Evolutionary conservation across 2,329 filamentous ascomycete genomes (phyloP).

Genomic region (Parascedosporium putredinis): DNA sequence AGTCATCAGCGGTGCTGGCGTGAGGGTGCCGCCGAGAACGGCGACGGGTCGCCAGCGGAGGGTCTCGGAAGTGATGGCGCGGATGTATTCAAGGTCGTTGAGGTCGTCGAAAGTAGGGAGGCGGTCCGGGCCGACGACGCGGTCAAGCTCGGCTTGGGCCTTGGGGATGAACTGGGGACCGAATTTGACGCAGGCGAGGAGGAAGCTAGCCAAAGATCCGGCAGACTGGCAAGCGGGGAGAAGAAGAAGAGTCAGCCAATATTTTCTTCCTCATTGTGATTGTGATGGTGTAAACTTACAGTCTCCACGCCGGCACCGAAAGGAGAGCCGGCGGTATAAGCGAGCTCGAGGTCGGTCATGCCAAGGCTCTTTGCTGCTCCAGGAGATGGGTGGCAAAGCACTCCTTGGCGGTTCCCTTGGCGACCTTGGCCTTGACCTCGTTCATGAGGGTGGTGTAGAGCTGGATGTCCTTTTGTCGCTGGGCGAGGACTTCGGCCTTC

Average conservation of each 20-base stretch:
- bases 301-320: constrained; percentile 35
- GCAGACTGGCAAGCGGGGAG: constrained; percentile 24
- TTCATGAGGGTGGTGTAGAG: constrained; percentile 30
- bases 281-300: constrained; percentile 27
- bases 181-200: constrained; percentile 41
- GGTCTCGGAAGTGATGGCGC: constrained; percentile 27
- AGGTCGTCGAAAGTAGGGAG: constrained; percentile 28
- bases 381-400: constrained; percentile 35
- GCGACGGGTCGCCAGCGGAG: constrained; percentile 30
- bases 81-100: constrained; percentile 21
- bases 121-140: constrained; percentile 25
- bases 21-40: constrained; percentile 34
- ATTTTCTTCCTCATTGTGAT: too few species aligned
- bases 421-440: constrained; percentile 25
- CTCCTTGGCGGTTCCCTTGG: constrained; percentile 19
- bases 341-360: constrained; percentile 31
- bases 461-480: constrained; percentile 20
- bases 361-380: constrained; percentile 27
- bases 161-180: constrained; percentile 36
- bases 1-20: constrained; percentile 30
- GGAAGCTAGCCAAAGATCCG: constrained; percentile 37
- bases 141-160: constrained; percentile 29
- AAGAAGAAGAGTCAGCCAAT: too few species aligned
- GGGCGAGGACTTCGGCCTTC: constrained; percentile 25
- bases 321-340: constrained; percentile 31